Conservation (phyloP, 1,284 basidiomycete genomes). For the Marasmius oreades region DNA sequence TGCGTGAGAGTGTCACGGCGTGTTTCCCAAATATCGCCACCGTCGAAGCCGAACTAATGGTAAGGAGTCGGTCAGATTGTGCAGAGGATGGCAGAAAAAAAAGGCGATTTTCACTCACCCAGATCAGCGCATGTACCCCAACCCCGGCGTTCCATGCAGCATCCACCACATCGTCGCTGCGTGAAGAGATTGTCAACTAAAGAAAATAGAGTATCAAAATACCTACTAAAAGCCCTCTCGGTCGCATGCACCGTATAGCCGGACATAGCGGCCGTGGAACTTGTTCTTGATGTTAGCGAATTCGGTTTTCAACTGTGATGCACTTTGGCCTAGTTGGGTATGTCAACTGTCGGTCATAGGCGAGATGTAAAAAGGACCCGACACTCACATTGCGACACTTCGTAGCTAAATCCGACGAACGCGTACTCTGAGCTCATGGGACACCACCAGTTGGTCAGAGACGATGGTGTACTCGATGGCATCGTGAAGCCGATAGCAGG, state of each 20-base stretch:
- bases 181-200: conserved; percentile 2
- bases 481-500: conserved; percentile 56
- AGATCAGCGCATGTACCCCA: conserved; percentile 73
- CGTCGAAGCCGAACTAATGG: conserved; percentile 60
- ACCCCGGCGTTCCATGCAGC: conserved; percentile 69
- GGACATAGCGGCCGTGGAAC: conserved; percentile 68
- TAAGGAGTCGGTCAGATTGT: neutral
- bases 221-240: conserved; percentile 61
- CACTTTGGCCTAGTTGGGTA: conserved; percentile 41
- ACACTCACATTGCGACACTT: conserved; percentile 54
- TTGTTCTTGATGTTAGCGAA: conserved; percentile 59
- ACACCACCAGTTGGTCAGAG: conserved; percentile 66
- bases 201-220: neutral
- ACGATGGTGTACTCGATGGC: conserved; percentile 45
- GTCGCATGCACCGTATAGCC: conserved; percentile 69
- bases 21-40: conserved; percentile 48
- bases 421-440: conserved; percentile 57
- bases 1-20: conserved; percentile 52
- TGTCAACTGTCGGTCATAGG: neutral
- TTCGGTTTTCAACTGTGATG: conserved; percentile 46
- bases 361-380: conserved; percentile 6
- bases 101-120: conserved; percentile 41
- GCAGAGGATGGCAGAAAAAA: neutral
- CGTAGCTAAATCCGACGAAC: conserved; percentile 73
- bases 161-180: conserved; percentile 63